Base-by-base conservation (phyloP, 179 eudicot genomes). In the Camellia oleifera region DNA sequence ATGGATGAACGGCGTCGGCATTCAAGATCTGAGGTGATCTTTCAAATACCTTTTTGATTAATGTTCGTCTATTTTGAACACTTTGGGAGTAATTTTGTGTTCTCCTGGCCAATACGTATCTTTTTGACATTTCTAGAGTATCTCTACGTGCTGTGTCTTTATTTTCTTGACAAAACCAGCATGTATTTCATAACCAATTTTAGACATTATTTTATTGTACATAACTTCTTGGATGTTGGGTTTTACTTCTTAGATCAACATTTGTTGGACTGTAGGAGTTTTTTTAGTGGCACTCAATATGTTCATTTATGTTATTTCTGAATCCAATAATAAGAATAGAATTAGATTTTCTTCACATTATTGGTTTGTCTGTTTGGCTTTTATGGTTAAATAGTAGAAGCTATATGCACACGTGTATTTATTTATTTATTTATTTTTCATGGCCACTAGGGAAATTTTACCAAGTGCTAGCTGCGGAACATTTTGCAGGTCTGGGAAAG, bases 11-110 rank as follows among this genome's bases (percentile, higher is more conserved):
- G 85, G 57, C 85, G 86, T 72, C 81, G 87, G 85, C 93, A 80
- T 57, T 83, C 90, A 70, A 89, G 93, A 90, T 88, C 92, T 70
- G 93, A 94, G 97, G 97, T 92, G 74, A 74, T 75, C 17, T 48
- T 60, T 62, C 74, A 5, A 78, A 48, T 54, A 3, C 50, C 42
- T 4, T 56, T 18, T n/a, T 9, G 45, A 57, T 7, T 45, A 63
- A 5, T 72, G 11, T 3, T 4, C 12, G 8, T 23, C 0, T 23
- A 14, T 66, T 67, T 54, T 67, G 52, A 78, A 32, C 50, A 52
- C 17, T 63, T 58, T 1, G 8, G 13, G 26, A 6, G 44, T 54
- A 10, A 52, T n/a, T 44, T 61, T 81, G 40, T 13, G 4, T 32
- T 80, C 70, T 72, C 14, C 18, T 72, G 40, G 61, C 20, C 53